A percentile compares a stretch with the other conserved stretches of the same genome.
These are phyloP conservation scores for Anthostomella pinea DNA, from an alignment of 2,329 filamentous ascomycete species.

Conservation along the genomic window DNA sequence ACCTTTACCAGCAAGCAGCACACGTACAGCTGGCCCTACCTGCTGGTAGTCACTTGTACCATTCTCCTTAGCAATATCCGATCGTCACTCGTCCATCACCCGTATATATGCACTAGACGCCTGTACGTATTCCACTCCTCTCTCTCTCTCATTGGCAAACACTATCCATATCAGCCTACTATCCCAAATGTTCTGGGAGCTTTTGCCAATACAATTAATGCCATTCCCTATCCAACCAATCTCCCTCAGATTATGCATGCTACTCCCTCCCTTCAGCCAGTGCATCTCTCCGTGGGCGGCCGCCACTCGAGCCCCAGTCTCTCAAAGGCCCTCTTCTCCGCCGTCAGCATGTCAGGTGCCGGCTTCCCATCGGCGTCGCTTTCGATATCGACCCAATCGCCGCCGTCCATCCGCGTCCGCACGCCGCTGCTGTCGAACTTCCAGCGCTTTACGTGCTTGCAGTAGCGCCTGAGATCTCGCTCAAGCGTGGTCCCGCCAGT, in stretches of 20 bases:
- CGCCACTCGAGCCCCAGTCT: conserved; percentile 69
- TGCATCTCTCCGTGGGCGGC: conserved; percentile 65
- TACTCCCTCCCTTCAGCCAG: conserved; percentile 37
- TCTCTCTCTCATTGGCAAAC: no score
- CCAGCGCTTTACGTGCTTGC: conserved; percentile 66
- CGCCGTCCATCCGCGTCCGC: conserved; percentile 61
- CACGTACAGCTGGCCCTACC: no score
- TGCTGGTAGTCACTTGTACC: no score
- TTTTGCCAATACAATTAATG: no score
- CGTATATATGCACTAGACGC: no score
- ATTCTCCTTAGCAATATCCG: no score
- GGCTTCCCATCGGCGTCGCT: conserved; percentile 44
- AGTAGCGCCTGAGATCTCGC: conserved; percentile 78
- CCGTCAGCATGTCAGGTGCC: conserved; percentile 65
- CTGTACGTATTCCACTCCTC: no score
- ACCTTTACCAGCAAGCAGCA: no score
- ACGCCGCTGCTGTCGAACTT: conserved; percentile 94
- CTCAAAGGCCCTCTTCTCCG: conserved; percentile 78
- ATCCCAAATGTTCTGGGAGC: no score
- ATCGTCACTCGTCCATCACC: no score
- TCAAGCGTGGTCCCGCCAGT: conserved; percentile 86
- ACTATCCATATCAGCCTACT: no score
- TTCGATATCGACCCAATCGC: conserved; percentile 66
- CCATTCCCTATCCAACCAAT: neutral
- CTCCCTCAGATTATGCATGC: no score